These are phyloP conservation scores for Tilletia horrida DNA, from an alignment of 1,284 basidiomycete genomes.

Conservation along the genomic window DNA sequence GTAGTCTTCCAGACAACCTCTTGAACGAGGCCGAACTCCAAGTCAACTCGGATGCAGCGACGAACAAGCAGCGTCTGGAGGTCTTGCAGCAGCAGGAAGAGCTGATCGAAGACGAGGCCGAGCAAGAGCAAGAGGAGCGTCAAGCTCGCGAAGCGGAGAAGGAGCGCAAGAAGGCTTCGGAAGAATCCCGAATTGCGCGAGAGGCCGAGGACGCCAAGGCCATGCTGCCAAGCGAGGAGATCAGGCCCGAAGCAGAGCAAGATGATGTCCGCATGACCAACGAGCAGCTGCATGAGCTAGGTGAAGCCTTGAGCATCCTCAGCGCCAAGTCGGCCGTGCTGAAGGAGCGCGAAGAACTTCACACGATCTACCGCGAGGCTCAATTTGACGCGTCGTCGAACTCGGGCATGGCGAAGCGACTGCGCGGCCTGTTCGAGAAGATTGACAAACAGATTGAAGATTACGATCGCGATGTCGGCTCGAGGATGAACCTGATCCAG, in stretches of 20 bases:
- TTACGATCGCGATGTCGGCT: conserved; percentile 77
- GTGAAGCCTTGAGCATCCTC: conserved; percentile 83
- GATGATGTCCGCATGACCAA: conserved; percentile 88
- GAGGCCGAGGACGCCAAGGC: conserved; percentile 17
- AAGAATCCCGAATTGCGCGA: not conserved
- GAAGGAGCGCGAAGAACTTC: conserved; percentile 89
- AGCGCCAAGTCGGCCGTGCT: conserved; percentile 94
- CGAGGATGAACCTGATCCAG: conserved; percentile 87
- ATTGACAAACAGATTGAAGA: conserved; percentile 88
- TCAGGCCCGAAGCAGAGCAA: conserved; percentile 54
- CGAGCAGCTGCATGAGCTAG: conserved; percentile 90
- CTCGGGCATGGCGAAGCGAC: conserved; percentile 83
- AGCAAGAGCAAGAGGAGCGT: conserved; percentile 90
- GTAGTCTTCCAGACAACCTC: conserved; percentile 88
- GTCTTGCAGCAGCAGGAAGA: conserved; percentile 98
- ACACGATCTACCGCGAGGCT: conserved; percentile 77
- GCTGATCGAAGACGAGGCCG: conserved; percentile 96
- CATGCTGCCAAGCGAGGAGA: conserved; percentile 4
- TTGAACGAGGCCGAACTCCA: conserved; percentile 94
- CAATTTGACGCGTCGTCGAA: conserved; percentile 47
- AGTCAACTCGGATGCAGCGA: conserved; percentile 86
- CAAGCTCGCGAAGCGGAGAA: conserved; percentile 80
- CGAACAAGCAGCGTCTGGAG: conserved; percentile 96
- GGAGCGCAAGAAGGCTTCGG: conserved; percentile 65
- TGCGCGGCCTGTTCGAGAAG: conserved; percentile 91